Evolutionary conservation across 2,329 filamentous ascomycete species (phyloP), one percentile per base, ranked within the genome.

Genomic region (Sarocladium brachiariae): DNA sequence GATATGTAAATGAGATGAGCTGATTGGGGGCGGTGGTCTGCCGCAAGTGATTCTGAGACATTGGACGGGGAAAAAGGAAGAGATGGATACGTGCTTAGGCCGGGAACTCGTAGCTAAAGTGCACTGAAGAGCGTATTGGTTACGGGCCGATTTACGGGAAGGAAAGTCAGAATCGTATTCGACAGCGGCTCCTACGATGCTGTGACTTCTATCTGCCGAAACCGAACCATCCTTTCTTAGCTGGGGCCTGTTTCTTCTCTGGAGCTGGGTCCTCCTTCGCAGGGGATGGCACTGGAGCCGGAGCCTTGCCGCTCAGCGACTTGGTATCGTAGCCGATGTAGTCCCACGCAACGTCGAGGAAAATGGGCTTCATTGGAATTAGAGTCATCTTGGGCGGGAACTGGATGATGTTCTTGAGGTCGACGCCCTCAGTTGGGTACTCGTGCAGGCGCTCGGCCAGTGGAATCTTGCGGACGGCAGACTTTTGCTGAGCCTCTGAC

Each of bases 291-390:
- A 49, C 31, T 5, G 49, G 35, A 8, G 59, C 56, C 5, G 54
- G 57, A 50, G 58, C 58, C 58, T 81, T 49, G 4, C 30, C 31
- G 31, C 46, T 27, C 24, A 34, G 38, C 81, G 30, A 83, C 83
- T 0, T 91, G 90, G 7, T 49, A 31, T 49, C 46, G 63, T 99
- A 99, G 46, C 89, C 83, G 55, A 99, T 91, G 65, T 96, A 97
- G 65, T 97, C 97, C 87, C 89, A 99, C 9, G 93, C 93, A 7
- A 96, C 86, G 63, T 99, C 93, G 53, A 97, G 81, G 75, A 97
- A 97, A 30, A 97, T 76, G 24, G 93, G 93, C 73, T 99, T 99
- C 49, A 96, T 86, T 0, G 93, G 90, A 34, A 97, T 82, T 1
- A 86, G 78, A 54, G 88, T 82, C 57, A 96, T 72, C 63, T 83